Percentiles rank a stretch among this genome's conserved stretches.
Conservation (phyloP, 805 yeast genomes). For the Yamadazyma philogaea region DNA sequence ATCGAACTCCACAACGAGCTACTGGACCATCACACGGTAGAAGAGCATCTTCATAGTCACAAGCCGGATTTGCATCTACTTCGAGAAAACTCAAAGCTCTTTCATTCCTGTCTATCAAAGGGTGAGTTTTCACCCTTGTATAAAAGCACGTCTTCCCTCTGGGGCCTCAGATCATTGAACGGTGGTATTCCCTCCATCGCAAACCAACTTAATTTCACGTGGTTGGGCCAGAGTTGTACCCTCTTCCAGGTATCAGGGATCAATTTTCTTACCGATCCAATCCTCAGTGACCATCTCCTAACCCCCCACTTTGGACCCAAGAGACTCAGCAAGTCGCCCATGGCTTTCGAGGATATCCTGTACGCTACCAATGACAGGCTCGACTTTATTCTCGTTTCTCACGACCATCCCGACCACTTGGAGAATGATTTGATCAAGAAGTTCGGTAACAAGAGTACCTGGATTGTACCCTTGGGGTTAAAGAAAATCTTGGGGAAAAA, state of each 20-base stretch:
- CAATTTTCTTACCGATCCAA: slow-evolving; percentile 84
- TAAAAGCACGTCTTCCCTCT: background rate
- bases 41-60: slow-evolving; percentile 55
- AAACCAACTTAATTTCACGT: slow-evolving; percentile 65
- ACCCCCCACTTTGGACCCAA: slow-evolving; percentile 72
- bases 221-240: slow-evolving; percentile 94
- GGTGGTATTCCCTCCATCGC: slow-evolving; percentile 28
- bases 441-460: slow-evolving; percentile 55
- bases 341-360: slow-evolving; percentile 52
- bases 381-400: slow-evolving; percentile 77
- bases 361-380: slow-evolving; percentile 52
- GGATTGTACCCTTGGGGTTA: slow-evolving; percentile 89
- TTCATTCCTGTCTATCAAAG: slow-evolving; percentile 24
- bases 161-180: background rate
- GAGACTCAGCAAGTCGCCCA: slow-evolving; percentile 77
- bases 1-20: slow-evolving; percentile 35
- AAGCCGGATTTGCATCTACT: slow-evolving; percentile 54
- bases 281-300: slow-evolving; percentile 65
- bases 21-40: slow-evolving; percentile 41
- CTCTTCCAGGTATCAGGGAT: slow-evolving; percentile 66
- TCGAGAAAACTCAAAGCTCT: slow-evolving; percentile 29
- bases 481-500: slow-evolving; percentile 52
- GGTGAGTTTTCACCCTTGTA: slow-evolving; percentile 5
- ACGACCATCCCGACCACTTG: slow-evolving; percentile 94
- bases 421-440: slow-evolving; percentile 57